These are phyloP conservation scores for Cymbopogon flexuosus DNA, from an alignment of 202 grass and related monocot species.

Conservation along the genomic window DNA sequence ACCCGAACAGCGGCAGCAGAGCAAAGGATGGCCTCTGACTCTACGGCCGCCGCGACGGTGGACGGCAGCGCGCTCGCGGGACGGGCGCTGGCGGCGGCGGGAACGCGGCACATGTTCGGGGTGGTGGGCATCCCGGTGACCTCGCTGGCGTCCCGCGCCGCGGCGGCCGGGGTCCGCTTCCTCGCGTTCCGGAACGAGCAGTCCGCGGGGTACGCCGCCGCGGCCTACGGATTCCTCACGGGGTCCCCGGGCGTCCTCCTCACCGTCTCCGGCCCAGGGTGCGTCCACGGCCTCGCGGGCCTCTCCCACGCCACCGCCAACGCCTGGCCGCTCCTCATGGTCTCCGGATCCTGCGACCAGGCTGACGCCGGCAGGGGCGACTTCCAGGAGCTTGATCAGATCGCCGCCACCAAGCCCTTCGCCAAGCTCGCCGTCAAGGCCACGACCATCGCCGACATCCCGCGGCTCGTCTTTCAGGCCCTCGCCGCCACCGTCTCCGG, in stretches of 20 bases:
- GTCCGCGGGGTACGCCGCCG: slow-evolving; percentile 79
- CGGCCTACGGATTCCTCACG: slow-evolving; percentile 77
- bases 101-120: slow-evolving; percentile 79
- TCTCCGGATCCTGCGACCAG: slow-evolving; percentile 87
- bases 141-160: slow-evolving; percentile 73
- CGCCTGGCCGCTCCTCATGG: slow-evolving; percentile 78
- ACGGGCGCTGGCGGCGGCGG: slow-evolving; percentile 54
- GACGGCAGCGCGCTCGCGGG: slow-evolving; percentile 73
- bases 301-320: slow-evolving; percentile 81
- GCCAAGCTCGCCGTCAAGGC: slow-evolving; percentile 76
- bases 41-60: slow-evolving; percentile 20
- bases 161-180: slow-evolving; percentile 73
- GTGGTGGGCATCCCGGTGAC: slow-evolving; percentile 95
- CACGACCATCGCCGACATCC: slow-evolving; percentile 57
- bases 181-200: slow-evolving; percentile 97
- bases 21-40: slow-evolving; percentile 6
- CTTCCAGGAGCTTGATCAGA: slow-evolving; percentile 96
- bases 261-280: slow-evolving; percentile 84
- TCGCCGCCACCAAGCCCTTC: slow-evolving; percentile 72
- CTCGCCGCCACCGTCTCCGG: slow-evolving; percentile 49
- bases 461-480: slow-evolving; percentile 59
- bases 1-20: neutral
- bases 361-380: slow-evolving; percentile 68
- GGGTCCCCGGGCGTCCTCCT: slow-evolving; percentile 62
- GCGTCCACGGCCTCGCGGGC: slow-evolving; percentile 81